Conservation (phyloP, 1,284 basidiomycete species). For the Ustilago cynodontis region DNA sequence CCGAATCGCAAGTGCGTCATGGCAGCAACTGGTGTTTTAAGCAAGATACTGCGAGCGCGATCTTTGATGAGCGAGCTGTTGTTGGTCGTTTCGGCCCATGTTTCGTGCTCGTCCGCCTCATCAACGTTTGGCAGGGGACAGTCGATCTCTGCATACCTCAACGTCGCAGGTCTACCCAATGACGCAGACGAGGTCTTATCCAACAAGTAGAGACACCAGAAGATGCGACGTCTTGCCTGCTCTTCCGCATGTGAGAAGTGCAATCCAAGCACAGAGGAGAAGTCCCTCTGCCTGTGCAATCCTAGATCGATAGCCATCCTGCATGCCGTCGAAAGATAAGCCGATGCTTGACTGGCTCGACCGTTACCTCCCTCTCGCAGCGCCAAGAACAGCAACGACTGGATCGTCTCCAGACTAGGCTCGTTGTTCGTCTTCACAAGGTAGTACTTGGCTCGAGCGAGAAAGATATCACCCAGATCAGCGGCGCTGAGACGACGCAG, state of each 20-base stretch:
- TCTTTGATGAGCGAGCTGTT: conserved; percentile 48
- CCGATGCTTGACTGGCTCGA: conserved; percentile 47
- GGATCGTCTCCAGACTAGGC: conserved; percentile 53
- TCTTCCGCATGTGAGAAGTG: conserved; percentile 52
- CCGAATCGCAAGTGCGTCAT: conserved; percentile 45
- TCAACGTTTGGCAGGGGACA: conserved; percentile 54
- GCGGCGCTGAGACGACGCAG: conserved; percentile 29
- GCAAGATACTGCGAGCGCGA: conserved; percentile 30
- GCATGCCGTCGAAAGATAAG: conserved; percentile 51
- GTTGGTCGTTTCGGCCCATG: conserved; percentile 53
- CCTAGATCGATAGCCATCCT: conserved; percentile 60
- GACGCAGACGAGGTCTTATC: conserved; percentile 56
- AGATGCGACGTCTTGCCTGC: conserved; percentile 50
- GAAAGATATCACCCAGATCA: conserved; percentile 52
- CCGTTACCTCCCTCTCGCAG: conserved; percentile 58
- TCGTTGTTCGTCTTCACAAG: conserved; percentile 56
- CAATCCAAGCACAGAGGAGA: conserved; percentile 38
- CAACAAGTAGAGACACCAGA: conserved; percentile 55
- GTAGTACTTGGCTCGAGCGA: conserved; percentile 56
- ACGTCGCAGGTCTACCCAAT: conserved; percentile 53
- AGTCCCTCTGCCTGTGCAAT: conserved; percentile 51
- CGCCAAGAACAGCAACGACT: conserved; percentile 58
- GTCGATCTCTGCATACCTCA: conserved; percentile 60
- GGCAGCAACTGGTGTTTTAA: conserved; percentile 46
- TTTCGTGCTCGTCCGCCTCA: conserved; percentile 50